Percentiles rank a stretch among this genome's conserved stretches.
Evolutionary conservation across 257 asterid species (phyloP).

Genomic region (Nyctanthes arbortristis): DNA sequence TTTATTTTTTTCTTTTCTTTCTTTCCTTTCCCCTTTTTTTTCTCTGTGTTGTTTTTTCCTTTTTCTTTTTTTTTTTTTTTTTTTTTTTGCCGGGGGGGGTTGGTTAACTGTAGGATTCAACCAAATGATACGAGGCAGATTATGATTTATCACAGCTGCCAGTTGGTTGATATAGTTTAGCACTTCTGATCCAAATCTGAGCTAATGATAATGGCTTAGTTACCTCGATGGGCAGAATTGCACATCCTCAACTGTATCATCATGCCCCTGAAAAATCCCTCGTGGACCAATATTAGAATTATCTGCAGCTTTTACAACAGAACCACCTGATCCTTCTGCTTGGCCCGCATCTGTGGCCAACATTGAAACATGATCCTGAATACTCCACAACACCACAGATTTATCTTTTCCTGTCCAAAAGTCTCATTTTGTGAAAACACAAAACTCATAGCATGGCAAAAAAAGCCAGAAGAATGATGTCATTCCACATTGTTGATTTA

Average conservation of each 20-base stretch:
- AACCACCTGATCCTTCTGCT: conserved; percentile 53
- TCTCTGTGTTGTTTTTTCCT: too few species aligned
- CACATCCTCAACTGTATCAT: conserved; percentile 1
- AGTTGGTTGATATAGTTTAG: not conserved
- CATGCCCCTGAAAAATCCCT: conserved; percentile 70
- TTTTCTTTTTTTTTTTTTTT: too few species aligned
- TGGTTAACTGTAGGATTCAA: too few species aligned
- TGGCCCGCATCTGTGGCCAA: conserved; percentile 66
- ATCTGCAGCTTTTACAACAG: conserved; percentile 73
- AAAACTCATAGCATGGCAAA: conserved; percentile 3
- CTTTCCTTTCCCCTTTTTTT: too few species aligned
- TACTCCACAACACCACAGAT: conserved; percentile 93
- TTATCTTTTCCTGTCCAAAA: conserved; percentile 83
- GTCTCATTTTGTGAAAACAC: conserved; percentile 16
- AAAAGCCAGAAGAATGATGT: not conserved
- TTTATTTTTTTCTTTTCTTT: too few species aligned
- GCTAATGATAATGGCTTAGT: conserved; percentile 10
- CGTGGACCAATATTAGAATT: conserved; percentile 88
- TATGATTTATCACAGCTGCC: not conserved
- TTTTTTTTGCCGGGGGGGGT: too few species aligned
- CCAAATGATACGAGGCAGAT: not conserved
- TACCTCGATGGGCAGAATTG: conserved; percentile 57
- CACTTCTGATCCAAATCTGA: conserved; percentile 1
- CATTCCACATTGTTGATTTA: not conserved
- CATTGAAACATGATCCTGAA: conserved; percentile 88